Evolutionary conservation across 2,329 filamentous ascomycete genomes (phyloP), one percentile per base, ranked within the genome.

Genomic region (Fusarium robinianum): DNA sequence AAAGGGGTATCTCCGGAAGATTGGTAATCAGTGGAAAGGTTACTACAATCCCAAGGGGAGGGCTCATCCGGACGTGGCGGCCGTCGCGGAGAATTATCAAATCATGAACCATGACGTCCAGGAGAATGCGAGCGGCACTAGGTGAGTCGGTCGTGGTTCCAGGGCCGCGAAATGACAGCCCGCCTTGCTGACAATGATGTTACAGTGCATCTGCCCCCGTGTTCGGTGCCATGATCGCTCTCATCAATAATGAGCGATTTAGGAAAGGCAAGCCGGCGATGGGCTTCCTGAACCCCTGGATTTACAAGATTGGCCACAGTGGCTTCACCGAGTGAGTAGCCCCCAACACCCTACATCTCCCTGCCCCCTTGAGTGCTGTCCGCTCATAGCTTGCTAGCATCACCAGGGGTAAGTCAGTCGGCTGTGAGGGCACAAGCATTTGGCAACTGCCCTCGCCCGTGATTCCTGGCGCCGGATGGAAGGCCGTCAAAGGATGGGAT

Each of bases 191-290:
- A 44, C 42, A 56, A 8, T 46, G 5, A 27, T 8, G 2, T 18
- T 10, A 15, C 33, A 75, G 72, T 42, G 83, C 84, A 1, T 77
- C 84, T 3, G 70, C 80, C 1, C 86, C 86, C 0, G 70, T 82
- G 1, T 77, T 85, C 35, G 83, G 84, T 0, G 76, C 76, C 10
- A 75, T 89, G 50, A 69, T 89, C 34, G 74, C 79, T 1, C 73
- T 87, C 24, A 64, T 89, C 36, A 88, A 88, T 60, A 80, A 83
- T 46, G 76, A 79, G 15, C 72, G 83, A 21, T 65, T 86, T 33
- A 68, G 75, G 11, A 68, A 70, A n/a, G 78, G 79, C 2, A 75
- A 75, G 60, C 63, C 74, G 6, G 59, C 70, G 0, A 65, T 85
- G 56, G 81, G 81, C 1, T 84, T 83, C 57, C 63, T 85, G 17